Conservation (phyloP, 768 basidiomycete genomes). For the Boletus vermiculosoides region DNA sequence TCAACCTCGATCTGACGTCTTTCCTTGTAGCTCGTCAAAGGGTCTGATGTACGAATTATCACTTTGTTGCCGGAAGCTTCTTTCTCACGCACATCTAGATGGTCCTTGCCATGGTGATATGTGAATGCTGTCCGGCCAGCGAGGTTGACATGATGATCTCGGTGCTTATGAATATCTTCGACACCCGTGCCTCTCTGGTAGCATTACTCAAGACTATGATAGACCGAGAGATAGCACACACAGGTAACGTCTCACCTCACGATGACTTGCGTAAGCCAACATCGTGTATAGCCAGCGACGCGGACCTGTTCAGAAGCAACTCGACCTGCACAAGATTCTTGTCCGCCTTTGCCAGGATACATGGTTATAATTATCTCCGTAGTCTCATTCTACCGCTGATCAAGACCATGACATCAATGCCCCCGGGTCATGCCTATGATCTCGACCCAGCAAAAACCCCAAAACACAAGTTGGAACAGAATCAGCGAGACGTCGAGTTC, state of each 20-base stretch:
- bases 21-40: constrained; percentile 60
- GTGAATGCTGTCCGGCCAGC: constrained; percentile 75
- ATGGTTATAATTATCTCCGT: constrained; percentile 90
- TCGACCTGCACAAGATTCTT: constrained; percentile 85
- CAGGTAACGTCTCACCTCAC: constrained; percentile 46
- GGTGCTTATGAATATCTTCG: constrained; percentile 83
- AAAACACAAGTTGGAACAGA: constrained; percentile 62
- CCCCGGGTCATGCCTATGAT: constrained; percentile 72
- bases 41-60: constrained; percentile 56
- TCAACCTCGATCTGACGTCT: constrained; percentile 4
- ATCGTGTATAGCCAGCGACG: constrained; percentile 61
- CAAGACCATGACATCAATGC: constrained; percentile 68
- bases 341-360: constrained; percentile 82
- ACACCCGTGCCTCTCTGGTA: constrained; percentile 71
- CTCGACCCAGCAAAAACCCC: constrained; percentile 65
- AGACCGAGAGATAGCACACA: constrained; percentile 76
- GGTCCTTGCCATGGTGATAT: constrained; percentile 79
- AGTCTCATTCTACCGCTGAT: constrained; percentile 75
- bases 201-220: constrained; percentile 79
- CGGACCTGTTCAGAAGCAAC: constrained; percentile 84
- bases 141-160: constrained; percentile 86
- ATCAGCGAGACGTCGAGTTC: constrained; percentile 67
- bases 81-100: constrained; percentile 44
- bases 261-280: constrained; percentile 1
- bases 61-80: neutral